Evolutionary conservation across 352 stramenopile genomes (phyloP).

Genomic region (Pythium pyrilobum): DNA sequence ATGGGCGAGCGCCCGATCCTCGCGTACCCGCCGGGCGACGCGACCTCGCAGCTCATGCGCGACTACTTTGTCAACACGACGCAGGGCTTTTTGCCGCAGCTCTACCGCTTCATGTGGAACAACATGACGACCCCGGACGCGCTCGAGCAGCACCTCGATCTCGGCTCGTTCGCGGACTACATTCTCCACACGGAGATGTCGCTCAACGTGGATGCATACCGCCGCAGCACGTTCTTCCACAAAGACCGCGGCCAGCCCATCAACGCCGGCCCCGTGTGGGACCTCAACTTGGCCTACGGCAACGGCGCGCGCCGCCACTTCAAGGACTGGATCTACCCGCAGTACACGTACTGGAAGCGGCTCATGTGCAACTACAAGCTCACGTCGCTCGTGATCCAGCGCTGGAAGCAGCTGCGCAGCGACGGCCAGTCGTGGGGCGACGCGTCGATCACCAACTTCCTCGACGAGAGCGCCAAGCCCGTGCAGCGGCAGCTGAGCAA

Average conservation of each 20-base stretch:
- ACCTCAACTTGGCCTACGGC: constrained; percentile 76
- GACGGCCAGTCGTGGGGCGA: constrained; percentile 48
- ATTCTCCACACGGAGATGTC: constrained; percentile 81
- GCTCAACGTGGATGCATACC: constrained; percentile 74
- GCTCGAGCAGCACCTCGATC: constrained; percentile 54
- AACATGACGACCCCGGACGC: constrained; percentile 65
- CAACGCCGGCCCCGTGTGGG: constrained; percentile 74
- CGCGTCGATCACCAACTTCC: constrained; percentile 36
- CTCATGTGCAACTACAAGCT: constrained; percentile 78
- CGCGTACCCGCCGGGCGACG: constrained; percentile 41
- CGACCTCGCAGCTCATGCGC: constrained; percentile 65
- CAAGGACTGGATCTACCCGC: constrained; percentile 64
- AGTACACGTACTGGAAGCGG: constrained; percentile 80
- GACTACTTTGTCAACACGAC: constrained; percentile 65
- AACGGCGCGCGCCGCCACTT: constrained; percentile 52
- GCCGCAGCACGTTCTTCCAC: constrained; percentile 75
- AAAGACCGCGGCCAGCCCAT: constrained; percentile 71
- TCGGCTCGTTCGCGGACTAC: constrained; percentile 72
- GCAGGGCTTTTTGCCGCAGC: constrained; percentile 51
- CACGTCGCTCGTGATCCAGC: constrained; percentile 60
- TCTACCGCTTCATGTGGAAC: constrained; percentile 68
- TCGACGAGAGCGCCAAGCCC: constrained; percentile 40
- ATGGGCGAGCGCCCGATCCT: constrained; percentile 66
- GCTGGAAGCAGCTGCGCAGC: constrained; percentile 62
- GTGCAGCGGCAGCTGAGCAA: constrained; percentile 48